Evolutionary conservation across 2,329 filamentous ascomycete genomes (phyloP), one percentile per base, ranked within the genome.

Genomic region (Xylaria sp.): DNA sequence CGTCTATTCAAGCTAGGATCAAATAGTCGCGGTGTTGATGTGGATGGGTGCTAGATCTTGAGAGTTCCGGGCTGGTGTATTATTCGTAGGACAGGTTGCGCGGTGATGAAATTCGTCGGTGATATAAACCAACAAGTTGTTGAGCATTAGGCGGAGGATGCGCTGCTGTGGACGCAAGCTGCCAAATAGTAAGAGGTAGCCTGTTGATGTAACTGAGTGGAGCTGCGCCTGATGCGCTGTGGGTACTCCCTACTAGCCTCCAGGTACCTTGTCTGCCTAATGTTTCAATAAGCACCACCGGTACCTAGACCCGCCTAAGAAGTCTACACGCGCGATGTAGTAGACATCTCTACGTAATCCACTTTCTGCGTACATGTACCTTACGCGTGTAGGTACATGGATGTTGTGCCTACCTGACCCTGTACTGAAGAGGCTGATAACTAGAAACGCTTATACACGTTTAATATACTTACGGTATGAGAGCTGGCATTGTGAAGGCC

Each of bases 201-300:
- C 68, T 70, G 50, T 60, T 66, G 67, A 69, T 66, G 67, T 52
- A 69, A 41, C 46, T 12, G 41, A 57, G 51, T 46, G 51, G 39
- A 48, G 48, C 41, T 18, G 20, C 23, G 18, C n/a, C 13, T 37
- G 7, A 32, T 32, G 18, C 20, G 37, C 37, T 55, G 32, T 55
- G 52, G 52, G 28, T 55, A 20, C 7, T 55, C 60, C 32, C 28
- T 57, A 66, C 34, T 9, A 58, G 20, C 44, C 44, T 48, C 44
- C 20, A 41, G 10, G 18, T 56, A 61, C 64, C 2, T 63, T 50
- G 23, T 20, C 46, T 50, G 20, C 20, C 46, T 50, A 20, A 23
- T 4, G 25, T 50, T 10, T 1, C 46, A 1, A 3, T 50, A 23
- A 5, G 46, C 12, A 18, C 13, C 15, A 41, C 39, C 12, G 39